Evolutionary conservation across 164 flowering plant species (phyloP).

Genomic region (Warburgia ugandensis): DNA sequence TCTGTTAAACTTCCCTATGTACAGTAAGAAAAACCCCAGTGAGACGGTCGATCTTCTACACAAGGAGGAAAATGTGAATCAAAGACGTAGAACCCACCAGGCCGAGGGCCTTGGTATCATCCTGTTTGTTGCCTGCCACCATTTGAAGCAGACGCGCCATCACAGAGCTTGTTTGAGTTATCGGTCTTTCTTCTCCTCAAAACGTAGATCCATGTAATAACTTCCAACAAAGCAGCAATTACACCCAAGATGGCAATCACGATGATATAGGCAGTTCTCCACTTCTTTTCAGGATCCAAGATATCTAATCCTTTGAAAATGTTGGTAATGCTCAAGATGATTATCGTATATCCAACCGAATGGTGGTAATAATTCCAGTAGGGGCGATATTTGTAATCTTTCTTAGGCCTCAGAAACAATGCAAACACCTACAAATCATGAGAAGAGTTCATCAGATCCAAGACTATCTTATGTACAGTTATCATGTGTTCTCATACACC

Average conservation of each 20-base stretch:
- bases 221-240: slow-evolving; percentile 44
- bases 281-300: slow-evolving; percentile 41
- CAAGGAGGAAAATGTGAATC: background rate
- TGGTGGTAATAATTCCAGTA: slow-evolving; percentile 88
- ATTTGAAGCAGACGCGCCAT: slow-evolving; percentile 13
- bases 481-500: too few species aligned
- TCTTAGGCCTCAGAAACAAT: slow-evolving; percentile 58
- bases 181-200: slow-evolving; percentile 35
- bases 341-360: slow-evolving; percentile 49
- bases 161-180: slow-evolving; percentile 38
- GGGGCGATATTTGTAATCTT: slow-evolving; percentile 59
- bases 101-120: background rate
- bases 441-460: too few species aligned
- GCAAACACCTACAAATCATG: slow-evolving; percentile 45
- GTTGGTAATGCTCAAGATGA: slow-evolving; percentile 63
- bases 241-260: slow-evolving; percentile 37
- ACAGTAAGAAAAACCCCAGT: too few species aligned
- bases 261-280: slow-evolving; percentile 40
- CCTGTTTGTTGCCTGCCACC: background rate
- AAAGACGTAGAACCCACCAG: background rate
- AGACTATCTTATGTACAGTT: too few species aligned
- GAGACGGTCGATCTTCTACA: too few species aligned
- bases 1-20: too few species aligned
- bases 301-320: slow-evolving; percentile 69
- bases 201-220: slow-evolving; percentile 58